phyloP scores from a whole-genome alignment of 2,329 filamentous ascomycete genomes.

The Ceratocystis albifundus region DNA sequence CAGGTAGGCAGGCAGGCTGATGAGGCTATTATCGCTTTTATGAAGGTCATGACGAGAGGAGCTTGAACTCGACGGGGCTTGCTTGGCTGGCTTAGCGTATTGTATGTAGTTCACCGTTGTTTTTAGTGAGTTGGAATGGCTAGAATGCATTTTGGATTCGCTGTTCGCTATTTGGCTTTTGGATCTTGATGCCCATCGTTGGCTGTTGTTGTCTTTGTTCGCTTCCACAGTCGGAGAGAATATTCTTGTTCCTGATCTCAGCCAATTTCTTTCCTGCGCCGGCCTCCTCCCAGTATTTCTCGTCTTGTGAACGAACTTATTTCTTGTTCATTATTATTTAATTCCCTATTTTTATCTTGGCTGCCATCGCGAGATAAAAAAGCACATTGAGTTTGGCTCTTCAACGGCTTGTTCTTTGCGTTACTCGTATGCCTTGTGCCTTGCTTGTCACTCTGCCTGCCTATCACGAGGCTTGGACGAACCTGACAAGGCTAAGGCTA shows the following conservation, averaged over 20 bases:
- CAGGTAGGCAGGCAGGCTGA: no score
- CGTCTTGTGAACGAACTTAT: neutral
- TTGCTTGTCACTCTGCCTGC: neutral
- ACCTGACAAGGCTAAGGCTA: neutral
- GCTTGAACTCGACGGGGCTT: neutral
- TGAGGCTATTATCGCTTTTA: no score
- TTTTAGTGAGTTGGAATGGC: neutral
- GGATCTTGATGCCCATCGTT: neutral
- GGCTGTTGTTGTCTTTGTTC: conserved; percentile 9
- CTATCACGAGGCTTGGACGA: conserved; percentile 11
- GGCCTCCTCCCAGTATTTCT: neutral
- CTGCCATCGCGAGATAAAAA: neutral
- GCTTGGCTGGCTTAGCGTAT: conserved; percentile 1
- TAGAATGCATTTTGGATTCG: no score
- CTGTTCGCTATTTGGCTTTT: neutral
- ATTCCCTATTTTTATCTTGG: neutral
- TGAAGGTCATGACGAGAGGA: neutral
- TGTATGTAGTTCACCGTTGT: neutral
- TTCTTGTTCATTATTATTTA: neutral
- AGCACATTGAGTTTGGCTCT: neutral
- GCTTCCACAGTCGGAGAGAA: conserved; percentile 9
- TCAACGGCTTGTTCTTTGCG: neutral
- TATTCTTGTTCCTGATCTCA: conserved; percentile 11
- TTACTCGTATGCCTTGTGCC: conserved; percentile 4
- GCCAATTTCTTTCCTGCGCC: neutral